Base-by-base conservation (phyloP, 108 stramenopile genomes). In the Nitzschia inconspicua region DNA sequence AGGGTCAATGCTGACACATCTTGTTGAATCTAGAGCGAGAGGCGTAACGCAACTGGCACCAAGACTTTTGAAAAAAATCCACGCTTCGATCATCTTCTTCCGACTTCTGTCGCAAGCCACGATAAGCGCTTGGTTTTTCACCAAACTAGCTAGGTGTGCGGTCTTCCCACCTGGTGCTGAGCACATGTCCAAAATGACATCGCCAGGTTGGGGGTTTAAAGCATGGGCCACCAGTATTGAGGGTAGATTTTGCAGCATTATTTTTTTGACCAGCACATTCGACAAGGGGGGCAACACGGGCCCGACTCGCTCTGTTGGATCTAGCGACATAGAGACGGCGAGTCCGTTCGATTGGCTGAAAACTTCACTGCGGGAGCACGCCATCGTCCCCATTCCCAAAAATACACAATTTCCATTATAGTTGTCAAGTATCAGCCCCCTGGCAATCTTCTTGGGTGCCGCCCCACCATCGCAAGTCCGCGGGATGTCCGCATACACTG, bases 121-220 rank as follows among this genome's bases (percentile, higher is more conserved):
- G 27, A 98, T 80, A 19, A 76, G 48, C 3, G 93, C 93, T 9
- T 73, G 52, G 58, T 94, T 94, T 19, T 59, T 18, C 65, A 94
- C 91, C 32, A 95, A 60, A 65, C 91, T 91, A 14, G 95, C 90
- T 52, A 95, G 34, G 70, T 96, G 94, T 9, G 80, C 63, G 11
- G 94, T 91, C 66, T 98, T 98, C 4, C 97, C 97, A 6, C 97
- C 97, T 2, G 97, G 97, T 7, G 97, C 97, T 26, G 77, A 60
- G 35, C 90, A 91, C 92, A 98, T 85, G 60, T 96, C 97, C 31
- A 95, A 55, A 47, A 96, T 78, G 5, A 79, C 60, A 53, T 96
- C 89, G 29, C 78, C 80, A 28, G 82, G 80, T 63, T 82, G 62
- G 2, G 95, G 89, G 56, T 77, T 75, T 6, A 98, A 76, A 0